A percentile compares a stretch with the other conserved stretches of the same genome.
These are phyloP conservation scores for Alternaria alternata DNA, from an alignment of 2,329 filamentous ascomycete genomes.

Conservation along the genomic window DNA sequence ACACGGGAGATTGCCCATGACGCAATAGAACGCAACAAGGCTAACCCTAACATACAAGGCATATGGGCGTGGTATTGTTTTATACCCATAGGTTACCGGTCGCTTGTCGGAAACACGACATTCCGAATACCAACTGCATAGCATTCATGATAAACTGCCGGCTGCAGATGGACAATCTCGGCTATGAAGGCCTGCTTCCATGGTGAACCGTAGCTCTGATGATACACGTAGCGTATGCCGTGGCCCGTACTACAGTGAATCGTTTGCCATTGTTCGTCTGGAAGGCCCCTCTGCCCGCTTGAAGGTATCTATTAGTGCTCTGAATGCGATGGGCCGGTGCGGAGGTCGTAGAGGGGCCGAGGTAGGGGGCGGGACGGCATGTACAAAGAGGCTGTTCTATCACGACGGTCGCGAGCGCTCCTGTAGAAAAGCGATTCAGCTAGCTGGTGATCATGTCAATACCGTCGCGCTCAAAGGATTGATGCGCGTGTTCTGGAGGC, in stretches of 20 bases:
- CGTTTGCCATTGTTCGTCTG: background rate
- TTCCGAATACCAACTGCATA: background rate
- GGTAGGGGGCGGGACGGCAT: background rate
- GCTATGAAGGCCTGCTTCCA: background rate
- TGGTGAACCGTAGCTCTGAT: background rate
- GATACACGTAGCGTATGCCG: background rate
- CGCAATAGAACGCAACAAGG: background rate
- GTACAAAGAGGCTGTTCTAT: background rate
- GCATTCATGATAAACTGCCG: background rate
- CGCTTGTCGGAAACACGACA: constrained; percentile 8
- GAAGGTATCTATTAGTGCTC: background rate
- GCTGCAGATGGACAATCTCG: background rate
- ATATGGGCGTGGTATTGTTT: background rate
- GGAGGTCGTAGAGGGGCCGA: background rate
- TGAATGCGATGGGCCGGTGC: background rate
- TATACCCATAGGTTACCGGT: background rate
- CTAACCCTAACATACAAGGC: background rate
- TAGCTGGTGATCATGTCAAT: background rate
- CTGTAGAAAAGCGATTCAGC: background rate
- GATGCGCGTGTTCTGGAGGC: constrained; percentile 7
- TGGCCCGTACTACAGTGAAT: background rate
- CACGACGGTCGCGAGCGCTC: background rate
- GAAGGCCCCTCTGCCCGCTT: background rate
- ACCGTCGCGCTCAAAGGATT: background rate
- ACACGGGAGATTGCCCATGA: constrained; percentile 1